Base-by-base conservation (phyloP, 1,139 yeast genomes). In the Blastobotrys aristatus region DNA sequence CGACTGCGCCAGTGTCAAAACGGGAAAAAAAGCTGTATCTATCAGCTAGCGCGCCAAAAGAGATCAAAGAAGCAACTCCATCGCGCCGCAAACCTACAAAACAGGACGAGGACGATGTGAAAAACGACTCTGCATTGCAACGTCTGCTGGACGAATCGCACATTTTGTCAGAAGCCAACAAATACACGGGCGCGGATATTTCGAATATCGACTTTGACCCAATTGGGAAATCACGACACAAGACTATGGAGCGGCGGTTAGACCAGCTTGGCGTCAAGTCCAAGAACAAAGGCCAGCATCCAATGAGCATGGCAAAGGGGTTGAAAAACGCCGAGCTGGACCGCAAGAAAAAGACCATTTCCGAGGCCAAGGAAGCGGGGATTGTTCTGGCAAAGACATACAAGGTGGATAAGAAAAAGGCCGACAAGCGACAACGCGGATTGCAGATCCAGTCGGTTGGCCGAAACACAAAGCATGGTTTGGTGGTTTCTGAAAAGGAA, bases 301-400 rank as follows among this genome's bases (percentile, higher is more conserved):
- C 98, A 13, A 89, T 92, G 90, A 65, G 76, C 20, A 80, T 88
- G 73, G 75, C 97, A 50, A 85, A 84, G 61, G 96, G 96, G 1
- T 84, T 90, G 83, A 71, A 85, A 34, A 68, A 72, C 43, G 76
- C 81, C 45, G 75, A 82, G 46, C 66, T 74, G 37, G 65, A 69
- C 20, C 76, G 79, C 52, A 76, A 82, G 31, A 62, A 69, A 5
- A 78, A 77, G 59, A 76, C 74, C 60, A 95, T 86, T 62, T 70
- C 75, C 49, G 89, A 86, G 43, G 97, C 98, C 6, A 76, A 72
- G 51, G 90, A 90, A 35, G 95, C 95, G 1, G 97, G 97, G 7
- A 86, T 90, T 51, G 76, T 92, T 20, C 70, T 90, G 46, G 75
- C 75, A 29, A 70, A 70, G 29, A 72, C 84, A 41, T 90, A 92